Conservation (phyloP, 1,139 yeast genomes). For the Zygoascus meyerae region DNA sequence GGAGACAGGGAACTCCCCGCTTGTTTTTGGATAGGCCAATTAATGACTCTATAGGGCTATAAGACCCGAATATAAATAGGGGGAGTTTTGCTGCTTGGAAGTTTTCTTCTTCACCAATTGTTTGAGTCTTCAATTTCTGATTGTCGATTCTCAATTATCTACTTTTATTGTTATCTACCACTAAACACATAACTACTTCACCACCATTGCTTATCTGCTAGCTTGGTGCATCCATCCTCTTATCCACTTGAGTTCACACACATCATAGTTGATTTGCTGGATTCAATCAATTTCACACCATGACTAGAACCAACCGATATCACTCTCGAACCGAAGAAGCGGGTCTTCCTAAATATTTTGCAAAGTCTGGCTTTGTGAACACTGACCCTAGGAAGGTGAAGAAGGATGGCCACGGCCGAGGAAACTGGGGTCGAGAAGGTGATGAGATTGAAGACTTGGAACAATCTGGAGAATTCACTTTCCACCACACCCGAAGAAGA, state of each 20-base stretch:
- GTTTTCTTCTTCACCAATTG: conserved; percentile 5
- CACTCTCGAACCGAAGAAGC: conserved; percentile 48
- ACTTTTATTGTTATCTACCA: background rate
- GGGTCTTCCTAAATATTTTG: conserved; percentile 57
- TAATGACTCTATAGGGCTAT: too few relatives aligned
- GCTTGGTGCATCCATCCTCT: background rate
- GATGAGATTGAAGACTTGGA: conserved; percentile 39
- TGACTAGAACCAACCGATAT: conserved; percentile 88
- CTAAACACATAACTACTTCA: background rate
- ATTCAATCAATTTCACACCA: conserved; percentile 30
- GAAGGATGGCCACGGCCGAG: conserved; percentile 79
- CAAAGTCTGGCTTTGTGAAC: conserved; percentile 59
- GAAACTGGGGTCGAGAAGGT: conserved; percentile 39
- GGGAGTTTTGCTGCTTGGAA: background rate
- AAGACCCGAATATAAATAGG: background rate
- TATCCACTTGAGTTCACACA: background rate
- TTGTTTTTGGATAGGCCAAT: too few relatives aligned
- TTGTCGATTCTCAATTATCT: conserved; percentile 1
- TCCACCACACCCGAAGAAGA: conserved; percentile 36
- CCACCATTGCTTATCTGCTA: background rate
- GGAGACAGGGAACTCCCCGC: too few relatives aligned
- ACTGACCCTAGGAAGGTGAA: conserved; percentile 70
- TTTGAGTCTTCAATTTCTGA: conserved; percentile 1
- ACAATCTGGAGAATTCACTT: conserved; percentile 35
- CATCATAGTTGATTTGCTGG: background rate